phyloP scores from a whole-genome alignment of 768 basidiomycete species.

The Phylloporus sp. region DNA sequence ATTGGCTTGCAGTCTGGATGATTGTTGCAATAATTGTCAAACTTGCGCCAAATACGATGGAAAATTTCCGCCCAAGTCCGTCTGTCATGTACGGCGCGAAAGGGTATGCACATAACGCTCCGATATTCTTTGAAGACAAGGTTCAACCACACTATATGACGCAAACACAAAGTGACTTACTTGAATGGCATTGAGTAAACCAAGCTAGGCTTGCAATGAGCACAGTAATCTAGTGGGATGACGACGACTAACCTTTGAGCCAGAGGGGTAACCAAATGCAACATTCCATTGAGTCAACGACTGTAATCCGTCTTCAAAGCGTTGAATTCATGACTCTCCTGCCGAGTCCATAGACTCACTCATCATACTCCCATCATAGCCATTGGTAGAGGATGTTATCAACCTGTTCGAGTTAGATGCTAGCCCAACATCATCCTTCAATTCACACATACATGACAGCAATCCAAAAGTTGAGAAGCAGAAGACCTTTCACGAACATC shows the following conservation, averaged over 20 bases:
- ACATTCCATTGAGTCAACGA: conserved; percentile 36
- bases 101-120: conserved; percentile 36
- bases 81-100: conserved; percentile 41
- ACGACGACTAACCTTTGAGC: conserved; percentile 22
- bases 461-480: conserved; percentile 63
- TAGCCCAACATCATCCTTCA: not conserved
- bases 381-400: conserved; percentile 36
- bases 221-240: not conserved
- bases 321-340: not conserved
- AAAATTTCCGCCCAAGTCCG: conserved; percentile 34
- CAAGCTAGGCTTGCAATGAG: conserved; percentile 21
- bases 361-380: conserved; percentile 41
- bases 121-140: conserved; percentile 35
- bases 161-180: conserved; percentile 14
- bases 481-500: conserved; percentile 37
- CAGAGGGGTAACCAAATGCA: conserved; percentile 29
- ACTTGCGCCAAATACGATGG: conserved; percentile 37
- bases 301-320: conserved; percentile 33
- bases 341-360: conserved; percentile 18
- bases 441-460: conserved; percentile 47
- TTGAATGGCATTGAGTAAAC: conserved; percentile 36
- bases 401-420: conserved; percentile 17
- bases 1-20: conserved; percentile 37
- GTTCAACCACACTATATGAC: not conserved
- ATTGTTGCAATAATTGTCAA: conserved; percentile 39